Evolutionary conservation across 352 stramenopile species (phyloP), one percentile per base, ranked within the genome.

Genomic region (Globisporangium ultimum): DNA sequence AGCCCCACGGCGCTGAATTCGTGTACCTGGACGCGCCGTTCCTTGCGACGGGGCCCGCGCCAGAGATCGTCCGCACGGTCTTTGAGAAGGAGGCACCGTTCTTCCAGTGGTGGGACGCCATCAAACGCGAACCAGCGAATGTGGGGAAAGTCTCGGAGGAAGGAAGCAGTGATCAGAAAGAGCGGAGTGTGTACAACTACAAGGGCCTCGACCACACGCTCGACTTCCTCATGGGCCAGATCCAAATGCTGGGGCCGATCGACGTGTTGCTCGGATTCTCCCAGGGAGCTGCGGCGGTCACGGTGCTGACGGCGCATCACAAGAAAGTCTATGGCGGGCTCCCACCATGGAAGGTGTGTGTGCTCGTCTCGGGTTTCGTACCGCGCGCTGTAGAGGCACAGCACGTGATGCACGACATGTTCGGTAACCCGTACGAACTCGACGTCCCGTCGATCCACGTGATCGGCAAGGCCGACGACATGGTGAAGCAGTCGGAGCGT

Each of bases 61-160:
- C 80, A 20, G 78, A 89, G 52, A 60, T 85, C 32, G 73, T 91
- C 45, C 78, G 79, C 52, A 72, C 68, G 32, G 75, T 89, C 49
- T 89, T 84, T 65, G 76, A 70, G 14, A 49, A 72, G 7, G 62
- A 77, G 12, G 71, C 72, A 46, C 82, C 78, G 48, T 91, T 86
- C 61, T 90, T 77, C 65, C 76, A 91, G 66, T 93, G 84, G 84
- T 93, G 81, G 80, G 78, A 91, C 61, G 78, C 77, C 15, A 59
- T 84, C 45, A 76, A 82, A 49, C 40, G 64, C 36, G 67, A 45
- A 45, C 40, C 40, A n/a, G 40, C 40, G 40, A n/a, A 66, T 7
- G 53, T 48, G 2, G 61, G 64, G 50, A 53, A 58, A 4, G 57
- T 42, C 13, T 50, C 47, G 7, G 52, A 49, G 5, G 34, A 22